Evolutionary conservation across 2,329 filamentous ascomycete genomes (phyloP).

Genomic region (Fusarium chlamydosporum): DNA sequence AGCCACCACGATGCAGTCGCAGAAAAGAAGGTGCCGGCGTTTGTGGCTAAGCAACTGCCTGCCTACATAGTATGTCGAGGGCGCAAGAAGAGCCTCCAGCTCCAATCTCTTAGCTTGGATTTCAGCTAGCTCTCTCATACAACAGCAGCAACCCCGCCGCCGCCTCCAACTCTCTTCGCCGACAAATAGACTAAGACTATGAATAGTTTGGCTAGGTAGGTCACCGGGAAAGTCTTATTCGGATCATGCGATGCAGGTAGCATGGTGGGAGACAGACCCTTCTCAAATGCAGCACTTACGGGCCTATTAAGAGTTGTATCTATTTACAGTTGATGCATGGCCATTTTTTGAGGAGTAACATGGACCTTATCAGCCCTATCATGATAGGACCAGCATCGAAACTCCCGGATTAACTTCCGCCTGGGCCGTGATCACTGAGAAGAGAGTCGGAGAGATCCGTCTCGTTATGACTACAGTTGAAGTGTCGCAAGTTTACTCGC

Average conservation of each 20-base stretch:
- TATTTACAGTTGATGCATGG: slow-evolving; percentile 1
- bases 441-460: neutral
- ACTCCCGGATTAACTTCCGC: neutral
- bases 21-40: neutral
- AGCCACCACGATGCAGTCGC: neutral
- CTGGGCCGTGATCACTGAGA: neutral
- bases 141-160: neutral
- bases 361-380: neutral
- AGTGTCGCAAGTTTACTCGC: neutral
- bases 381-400: neutral
- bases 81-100: neutral
- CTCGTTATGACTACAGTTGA: neutral
- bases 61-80: neutral
- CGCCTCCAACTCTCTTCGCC: neutral
- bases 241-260: neutral
- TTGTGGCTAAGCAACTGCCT: neutral
- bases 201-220: neutral
- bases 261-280: neutral
- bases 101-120: neutral
- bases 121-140: neutral
- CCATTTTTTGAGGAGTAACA: neutral
- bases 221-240: neutral
- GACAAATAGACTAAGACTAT: neutral
- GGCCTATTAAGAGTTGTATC: too few relatives aligned
- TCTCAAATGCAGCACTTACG: neutral